Evolutionary conservation across 805 yeast genomes (phyloP).

Genomic region (Nakazawaea laoshanensis): DNA sequence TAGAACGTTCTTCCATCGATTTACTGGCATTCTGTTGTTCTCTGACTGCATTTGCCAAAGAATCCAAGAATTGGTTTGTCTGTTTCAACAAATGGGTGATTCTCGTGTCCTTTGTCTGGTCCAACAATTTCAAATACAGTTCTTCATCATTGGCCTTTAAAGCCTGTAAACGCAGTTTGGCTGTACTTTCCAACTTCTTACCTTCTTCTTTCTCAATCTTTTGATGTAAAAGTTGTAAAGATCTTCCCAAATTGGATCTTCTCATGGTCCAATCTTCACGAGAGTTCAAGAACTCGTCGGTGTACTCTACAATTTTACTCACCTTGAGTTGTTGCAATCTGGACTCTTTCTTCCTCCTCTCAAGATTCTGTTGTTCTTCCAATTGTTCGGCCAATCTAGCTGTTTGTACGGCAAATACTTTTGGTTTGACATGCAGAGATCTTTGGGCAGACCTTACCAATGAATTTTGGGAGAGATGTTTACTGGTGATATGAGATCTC

Average conservation of each 20-base stretch:
- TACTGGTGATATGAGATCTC: slow-evolving; percentile 47
- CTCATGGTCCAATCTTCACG: slow-evolving; percentile 21
- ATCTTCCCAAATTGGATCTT: slow-evolving; percentile 24
- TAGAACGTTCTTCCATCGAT: slow-evolving; percentile 20
- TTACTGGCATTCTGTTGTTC: slow-evolving; percentile 59
- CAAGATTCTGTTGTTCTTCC: slow-evolving; percentile 62
- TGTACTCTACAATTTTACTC: slow-evolving; percentile 23
- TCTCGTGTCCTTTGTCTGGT: slow-evolving; percentile 83
- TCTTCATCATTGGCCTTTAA: slow-evolving; percentile 84
- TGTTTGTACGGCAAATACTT: slow-evolving; percentile 65
- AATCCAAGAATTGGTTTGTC: slow-evolving; percentile 69
- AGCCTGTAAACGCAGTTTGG: slow-evolving; percentile 84
- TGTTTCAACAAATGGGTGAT: slow-evolving; percentile 76
- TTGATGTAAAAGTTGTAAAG: slow-evolving; percentile 39
- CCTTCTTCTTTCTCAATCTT: slow-evolving; percentile 67
- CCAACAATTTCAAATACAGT: slow-evolving; percentile 74
- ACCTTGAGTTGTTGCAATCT: slow-evolving; percentile 43
- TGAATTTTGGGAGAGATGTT: slow-evolving; percentile 42
- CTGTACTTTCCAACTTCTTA: slow-evolving; percentile 66
- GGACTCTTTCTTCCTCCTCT: slow-evolving; percentile 43
- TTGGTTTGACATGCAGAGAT: slow-evolving; percentile 58
- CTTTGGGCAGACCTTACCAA: slow-evolving; percentile 60
- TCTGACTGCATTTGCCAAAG: slow-evolving; percentile 71
- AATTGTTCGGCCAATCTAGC: slow-evolving; percentile 68
- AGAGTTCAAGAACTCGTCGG: slow-evolving; percentile 21